phyloP scores from a whole-genome alignment of 768 basidiomycete genomes.

The Ephemerocybe angulata region DNA sequence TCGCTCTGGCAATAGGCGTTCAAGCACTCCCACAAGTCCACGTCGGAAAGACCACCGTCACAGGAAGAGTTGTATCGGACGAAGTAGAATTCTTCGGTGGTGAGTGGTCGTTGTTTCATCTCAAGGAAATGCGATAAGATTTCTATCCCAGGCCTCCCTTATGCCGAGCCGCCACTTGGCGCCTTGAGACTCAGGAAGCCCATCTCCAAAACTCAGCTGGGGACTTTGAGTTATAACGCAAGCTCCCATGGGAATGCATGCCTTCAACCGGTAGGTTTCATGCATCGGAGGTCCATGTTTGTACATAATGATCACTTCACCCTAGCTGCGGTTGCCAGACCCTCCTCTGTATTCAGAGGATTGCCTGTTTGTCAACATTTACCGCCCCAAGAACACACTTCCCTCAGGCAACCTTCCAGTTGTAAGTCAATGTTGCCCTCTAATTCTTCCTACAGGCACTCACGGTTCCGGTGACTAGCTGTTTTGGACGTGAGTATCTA shows the following conservation, averaged over 20 bases:
- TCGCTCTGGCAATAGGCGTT: not conserved
- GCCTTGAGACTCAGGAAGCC: slow-evolving; percentile 42
- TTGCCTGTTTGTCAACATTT: slow-evolving; percentile 57
- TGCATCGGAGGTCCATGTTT: not conserved
- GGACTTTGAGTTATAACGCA: slow-evolving; percentile 37
- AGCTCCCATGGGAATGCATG: slow-evolving; percentile 45
- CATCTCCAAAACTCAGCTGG: slow-evolving; percentile 38
- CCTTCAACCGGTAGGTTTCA: slow-evolving; percentile 35
- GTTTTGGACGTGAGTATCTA: too few species aligned
- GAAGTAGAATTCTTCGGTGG: slow-evolving; percentile 49
- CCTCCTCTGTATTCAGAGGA: too few species aligned
- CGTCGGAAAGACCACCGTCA: slow-evolving; percentile 35
- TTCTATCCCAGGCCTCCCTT: slow-evolving; percentile 43
- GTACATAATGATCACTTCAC: not conserved
- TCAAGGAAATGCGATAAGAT: not conserved
- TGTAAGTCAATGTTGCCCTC: too few species aligned
- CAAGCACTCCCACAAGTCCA: slow-evolving; percentile 32
- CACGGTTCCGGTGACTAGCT: not conserved
- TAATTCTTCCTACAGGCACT: too few species aligned
- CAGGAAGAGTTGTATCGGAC: slow-evolving; percentile 31
- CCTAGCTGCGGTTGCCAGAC: slow-evolving; percentile 16
- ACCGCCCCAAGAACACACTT: slow-evolving; percentile 39
- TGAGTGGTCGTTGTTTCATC: slow-evolving; percentile 12
- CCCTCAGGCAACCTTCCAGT: slow-evolving; percentile 33
- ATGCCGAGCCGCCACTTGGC: slow-evolving; percentile 50